Evolutionary conservation across 306 rosid species (phyloP).

Genomic region (Senna siamea): DNA sequence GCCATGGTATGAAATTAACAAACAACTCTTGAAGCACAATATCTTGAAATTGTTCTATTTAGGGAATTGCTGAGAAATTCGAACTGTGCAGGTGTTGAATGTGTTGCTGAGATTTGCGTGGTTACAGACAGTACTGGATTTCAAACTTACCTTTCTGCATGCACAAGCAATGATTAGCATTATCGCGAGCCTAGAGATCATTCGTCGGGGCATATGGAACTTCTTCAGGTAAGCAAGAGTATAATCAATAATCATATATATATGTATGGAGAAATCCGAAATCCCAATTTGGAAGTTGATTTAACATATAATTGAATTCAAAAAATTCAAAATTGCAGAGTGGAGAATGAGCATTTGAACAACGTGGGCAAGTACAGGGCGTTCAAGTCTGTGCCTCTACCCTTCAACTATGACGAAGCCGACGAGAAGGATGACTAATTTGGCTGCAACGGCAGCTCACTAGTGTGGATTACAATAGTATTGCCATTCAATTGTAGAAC

Average conservation of each 20-base stretch:
- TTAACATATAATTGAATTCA: background rate
- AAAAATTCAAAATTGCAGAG: conserved; percentile 40
- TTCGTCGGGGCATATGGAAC: conserved; percentile 79
- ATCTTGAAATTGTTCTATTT: background rate
- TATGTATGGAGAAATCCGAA: too few relatives aligned
- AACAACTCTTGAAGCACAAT: too few relatives aligned
- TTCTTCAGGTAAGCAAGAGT: conserved; percentile 63
- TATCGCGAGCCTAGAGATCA: conserved; percentile 65
- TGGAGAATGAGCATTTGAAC: conserved; percentile 83
- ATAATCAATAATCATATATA: too few relatives aligned
- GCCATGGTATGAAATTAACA: conserved; percentile 66
- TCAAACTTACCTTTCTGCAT: conserved; percentile 51
- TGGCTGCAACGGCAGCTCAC: background rate
- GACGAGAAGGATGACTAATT: conserved; percentile 52
- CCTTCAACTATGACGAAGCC: conserved; percentile 73
- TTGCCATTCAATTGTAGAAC: background rate
- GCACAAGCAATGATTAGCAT: conserved; percentile 46
- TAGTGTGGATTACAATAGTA: background rate
- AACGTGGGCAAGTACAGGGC: conserved; percentile 84
- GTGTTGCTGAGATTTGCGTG: conserved; percentile 77
- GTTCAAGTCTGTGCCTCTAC: conserved; percentile 75
- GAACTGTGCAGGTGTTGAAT: conserved; percentile 57
- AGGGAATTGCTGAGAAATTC: background rate
- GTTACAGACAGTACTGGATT: conserved; percentile 62
- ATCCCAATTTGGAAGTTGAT: background rate